These are phyloP conservation scores for Nannochloris sp. DNA, from an alignment of 139 green algal genomes.

Conservation along the genomic window DNA sequence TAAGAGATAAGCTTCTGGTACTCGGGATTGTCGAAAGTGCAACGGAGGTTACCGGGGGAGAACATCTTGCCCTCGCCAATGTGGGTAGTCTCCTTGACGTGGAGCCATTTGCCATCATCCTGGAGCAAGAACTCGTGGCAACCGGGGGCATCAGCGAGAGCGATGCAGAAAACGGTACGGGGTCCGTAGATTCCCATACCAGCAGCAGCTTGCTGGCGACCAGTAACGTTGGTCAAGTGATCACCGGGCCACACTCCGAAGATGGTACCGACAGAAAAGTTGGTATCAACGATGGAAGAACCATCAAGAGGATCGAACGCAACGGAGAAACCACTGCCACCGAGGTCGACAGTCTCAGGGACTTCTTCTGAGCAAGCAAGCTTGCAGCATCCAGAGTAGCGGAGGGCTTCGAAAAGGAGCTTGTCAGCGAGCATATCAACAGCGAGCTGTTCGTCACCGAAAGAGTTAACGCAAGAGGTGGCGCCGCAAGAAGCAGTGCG, in stretches of 20 bases:
- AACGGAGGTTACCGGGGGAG: slow-evolving; percentile 89
- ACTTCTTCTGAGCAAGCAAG: slow-evolving; percentile 91
- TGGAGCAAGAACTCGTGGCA: slow-evolving; percentile 94
- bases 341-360: slow-evolving; percentile 81
- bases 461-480: slow-evolving; percentile 87
- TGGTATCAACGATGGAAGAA: slow-evolving; percentile 93
- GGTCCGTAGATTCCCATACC: slow-evolving; percentile 89
- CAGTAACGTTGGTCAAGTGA: slow-evolving; percentile 70
- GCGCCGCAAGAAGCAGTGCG: slow-evolving; percentile 81
- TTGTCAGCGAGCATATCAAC: slow-evolving; percentile 92
- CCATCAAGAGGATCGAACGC: slow-evolving; percentile 93
- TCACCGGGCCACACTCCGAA: slow-evolving; percentile 88
- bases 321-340: slow-evolving; percentile 75
- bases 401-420: slow-evolving; percentile 86
- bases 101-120: slow-evolving; percentile 93
- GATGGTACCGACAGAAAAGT: slow-evolving; percentile 94
- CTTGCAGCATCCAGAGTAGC: slow-evolving; percentile 76
- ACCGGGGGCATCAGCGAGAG: slow-evolving; percentile 77
- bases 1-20: slow-evolving; percentile 86
- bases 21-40: slow-evolving; percentile 89
- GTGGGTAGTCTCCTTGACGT: slow-evolving; percentile 88
- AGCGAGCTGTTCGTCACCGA: slow-evolving; percentile 91
- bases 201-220: slow-evolving; percentile 72
- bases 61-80: slow-evolving; percentile 96
- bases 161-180: slow-evolving; percentile 85